A percentile compares a stretch with the other conserved stretches of the same genome.
Conservation (phyloP, 257 asterid genomes). For the Jasminum sambac region DNA sequence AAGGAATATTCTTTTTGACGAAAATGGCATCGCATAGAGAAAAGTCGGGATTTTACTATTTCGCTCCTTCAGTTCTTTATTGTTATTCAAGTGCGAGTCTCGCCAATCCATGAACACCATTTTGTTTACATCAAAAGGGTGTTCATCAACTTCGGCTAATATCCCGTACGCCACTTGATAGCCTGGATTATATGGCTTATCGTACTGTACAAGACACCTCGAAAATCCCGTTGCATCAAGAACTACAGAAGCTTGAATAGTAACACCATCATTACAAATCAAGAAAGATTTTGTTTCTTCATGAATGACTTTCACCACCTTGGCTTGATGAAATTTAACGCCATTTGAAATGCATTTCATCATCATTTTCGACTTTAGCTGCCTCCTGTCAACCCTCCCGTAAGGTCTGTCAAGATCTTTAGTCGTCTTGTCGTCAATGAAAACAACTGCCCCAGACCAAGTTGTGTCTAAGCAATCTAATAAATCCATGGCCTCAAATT, state of each 20-base stretch:
- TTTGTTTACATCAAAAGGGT: constrained; percentile 79
- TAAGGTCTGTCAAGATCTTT: constrained; percentile 87
- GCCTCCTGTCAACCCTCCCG: constrained; percentile 89
- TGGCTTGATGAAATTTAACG: constrained; percentile 92
- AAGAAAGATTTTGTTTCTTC: constrained; percentile 79
- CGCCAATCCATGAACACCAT: constrained; percentile 99
- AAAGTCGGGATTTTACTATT: constrained; percentile 80
- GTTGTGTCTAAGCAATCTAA: constrained; percentile 93
- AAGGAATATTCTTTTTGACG: constrained; percentile 67
- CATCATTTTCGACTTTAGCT: constrained; percentile 92
- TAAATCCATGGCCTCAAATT: constrained; percentile 97
- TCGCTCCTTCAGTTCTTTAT: constrained; percentile 59
- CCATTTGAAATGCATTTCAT: constrained; percentile 87
- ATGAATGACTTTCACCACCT: constrained; percentile 83
- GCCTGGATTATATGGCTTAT: constrained; percentile 95
- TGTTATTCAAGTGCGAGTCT: constrained; percentile 70
- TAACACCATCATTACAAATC: constrained; percentile 87
- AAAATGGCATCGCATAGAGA: constrained; percentile 98
- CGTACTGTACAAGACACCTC: constrained; percentile 81
- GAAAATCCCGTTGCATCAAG: constrained; percentile 98
- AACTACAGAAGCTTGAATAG: constrained; percentile 83
- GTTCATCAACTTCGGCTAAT: constrained; percentile 89
- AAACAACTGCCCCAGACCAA: constrained; percentile 87
- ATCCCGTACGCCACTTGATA: constrained; percentile 97
- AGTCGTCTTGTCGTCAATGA: constrained; percentile 52